Evolutionary conservation across 257 asterid species (phyloP).

Genomic region (Salvia rosmarinus): DNA sequence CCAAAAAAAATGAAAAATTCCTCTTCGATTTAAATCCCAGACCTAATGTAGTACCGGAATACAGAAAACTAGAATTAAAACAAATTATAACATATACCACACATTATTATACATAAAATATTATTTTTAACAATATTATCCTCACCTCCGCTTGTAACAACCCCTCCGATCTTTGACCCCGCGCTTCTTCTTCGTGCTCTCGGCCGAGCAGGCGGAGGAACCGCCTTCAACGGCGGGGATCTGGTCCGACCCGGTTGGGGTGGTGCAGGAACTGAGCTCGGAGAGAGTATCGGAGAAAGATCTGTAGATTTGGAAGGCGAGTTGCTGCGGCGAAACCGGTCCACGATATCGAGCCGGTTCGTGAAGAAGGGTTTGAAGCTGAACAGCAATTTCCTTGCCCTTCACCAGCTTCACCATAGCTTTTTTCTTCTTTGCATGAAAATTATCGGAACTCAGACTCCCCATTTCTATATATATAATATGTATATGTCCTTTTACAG

Average conservation of each 20-base stretch:
- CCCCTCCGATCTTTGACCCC: slow-evolving; percentile 64
- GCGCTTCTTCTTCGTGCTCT: slow-evolving; percentile 32
- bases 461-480: slow-evolving; percentile 16
- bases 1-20: background rate
- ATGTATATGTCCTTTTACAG: too few species aligned
- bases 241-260: slow-evolving; percentile 32
- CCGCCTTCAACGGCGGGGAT: slow-evolving; percentile 43
- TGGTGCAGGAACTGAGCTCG: slow-evolving; percentile 30
- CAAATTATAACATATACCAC: background rate
- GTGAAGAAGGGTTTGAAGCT: slow-evolving; percentile 49
- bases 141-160: slow-evolving; percentile 69
- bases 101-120: background rate
- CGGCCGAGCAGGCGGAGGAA: slow-evolving; percentile 36
- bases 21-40: background rate
- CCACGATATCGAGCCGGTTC: slow-evolving; percentile 21
- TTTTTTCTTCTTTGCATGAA: slow-evolving; percentile 35
- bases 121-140: background rate
- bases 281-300: slow-evolving; percentile 49
- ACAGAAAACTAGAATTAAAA: background rate
- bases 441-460: slow-evolving; percentile 4
- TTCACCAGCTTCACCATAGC: slow-evolving; percentile 38
- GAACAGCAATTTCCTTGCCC: slow-evolving; percentile 49
- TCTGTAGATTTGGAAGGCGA: slow-evolving; percentile 41
- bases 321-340: slow-evolving; percentile 35
- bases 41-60: background rate